Evolutionary conservation across 257 asterid genomes (phyloP), one percentile per base, ranked within the genome.

Genomic region (Osmanthus fragrans): DNA sequence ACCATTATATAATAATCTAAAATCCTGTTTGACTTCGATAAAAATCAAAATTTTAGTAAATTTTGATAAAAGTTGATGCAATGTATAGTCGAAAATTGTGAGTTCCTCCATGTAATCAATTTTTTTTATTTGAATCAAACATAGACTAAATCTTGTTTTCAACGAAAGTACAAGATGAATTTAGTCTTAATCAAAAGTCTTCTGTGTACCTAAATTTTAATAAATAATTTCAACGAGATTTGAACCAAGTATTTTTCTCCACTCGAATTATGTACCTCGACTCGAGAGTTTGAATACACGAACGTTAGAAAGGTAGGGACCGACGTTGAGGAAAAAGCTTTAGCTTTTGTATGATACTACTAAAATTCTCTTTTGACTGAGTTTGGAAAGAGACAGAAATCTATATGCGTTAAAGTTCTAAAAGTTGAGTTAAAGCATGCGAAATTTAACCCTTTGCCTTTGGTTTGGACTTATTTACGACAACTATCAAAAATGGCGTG

Each of bases 341-440:
- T 81, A 76, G 88, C 85, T 84, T 87, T 90, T 88, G 92, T 89
- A 87, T 90, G 91, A 83, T 89, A 80, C 88, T 86, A 83, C 88
- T 85, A 84, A 93, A 90, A 91, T 90, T 85, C 77, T 84, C 88
- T 87, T 94, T 94, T 94, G 98, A 94, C 96, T 88, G 92, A 71
- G 82, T 64, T 85, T 83, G 73, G 80, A 89, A 84, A 82, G 89
- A 82, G 79, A 82, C 83, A 87, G 84, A 76, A 63, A 80, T 73
- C 82, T 78, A 85, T 82, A 86, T 87, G 96, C 87, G 94, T 87
- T 88, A 90, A 88, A 81, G 86, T 77, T 79, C 11, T 60, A 81
- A 80, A 80, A 73, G 80, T 72, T 86, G 78, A 15, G 82, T 80
- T 74, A 39, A 39, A 54, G 77, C 82, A 81, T 68, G 89, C 79